Base-by-base conservation (phyloP, 805 yeast genomes). In the Hanseniaspora jakobsenii region DNA sequence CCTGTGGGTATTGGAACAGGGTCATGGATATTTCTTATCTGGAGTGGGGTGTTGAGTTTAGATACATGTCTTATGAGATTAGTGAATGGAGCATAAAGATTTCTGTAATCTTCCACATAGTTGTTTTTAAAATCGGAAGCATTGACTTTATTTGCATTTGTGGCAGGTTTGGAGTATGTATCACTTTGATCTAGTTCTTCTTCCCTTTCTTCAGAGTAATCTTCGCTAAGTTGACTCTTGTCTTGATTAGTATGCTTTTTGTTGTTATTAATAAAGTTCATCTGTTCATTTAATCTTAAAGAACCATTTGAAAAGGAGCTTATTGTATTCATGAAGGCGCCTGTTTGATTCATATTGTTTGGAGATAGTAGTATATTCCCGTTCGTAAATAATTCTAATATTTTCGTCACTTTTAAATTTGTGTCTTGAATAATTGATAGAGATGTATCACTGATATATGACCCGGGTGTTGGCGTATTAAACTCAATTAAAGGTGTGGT, bases 21-120 rank as follows among this genome's bases (percentile, higher is more conserved):
- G 9, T 46, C 48, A 26, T 46, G 48, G 2, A 46, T 17, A 35
- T 46, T 39, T 36, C 48, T 39, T 16, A 46, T 36, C 23, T 46
- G 48, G 12, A 46, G 14, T 16, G 48, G 48, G 8, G 32, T 30
- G 18, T 46, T 46, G 6, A 32, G 6, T 21, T 46, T 46, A n/a
- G 28, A 29, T 4, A 46, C 19, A 17, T 34, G 28, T 22, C 48
- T 35, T 9, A 37, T 18, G 12, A 39, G 35, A 19, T 37, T 46
- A 6, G 45, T 30, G 28, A 46, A 46, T 3, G 48, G 48, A 5
- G 45, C 36, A 32, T 38, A 46, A 6, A 46, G 19, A n/a, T 16
- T 18, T 18, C 44, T 30, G 24, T 36, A 43, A 17, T 30, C 34
- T 13, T 43, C 41, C 12, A 31, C 16, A 19, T 28, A 42, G 7